Evolutionary conservation across 208 protist species (phyloP).

Genomic region (Leptomonas seymouri): DNA sequence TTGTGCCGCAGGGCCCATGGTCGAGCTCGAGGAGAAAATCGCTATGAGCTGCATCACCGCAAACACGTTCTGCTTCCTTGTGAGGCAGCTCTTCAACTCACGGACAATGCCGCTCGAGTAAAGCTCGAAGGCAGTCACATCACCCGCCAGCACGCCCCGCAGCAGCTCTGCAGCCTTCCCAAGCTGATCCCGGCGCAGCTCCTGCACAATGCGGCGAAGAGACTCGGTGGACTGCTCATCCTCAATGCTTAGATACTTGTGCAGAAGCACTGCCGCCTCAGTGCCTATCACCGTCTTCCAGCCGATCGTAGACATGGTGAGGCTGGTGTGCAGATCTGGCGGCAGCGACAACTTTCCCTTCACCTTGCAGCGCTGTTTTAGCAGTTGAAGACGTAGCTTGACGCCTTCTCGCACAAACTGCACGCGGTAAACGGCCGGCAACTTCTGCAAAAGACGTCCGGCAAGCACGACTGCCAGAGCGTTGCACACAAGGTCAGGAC

Average conservation of each 20-base stretch:
- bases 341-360: conserved; percentile 15
- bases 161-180: conserved; percentile 44
- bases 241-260: conserved; percentile 37
- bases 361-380: conserved; percentile 36
- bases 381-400: conserved; percentile 43
- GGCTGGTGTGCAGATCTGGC: conserved; percentile 17
- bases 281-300: conserved; percentile 50
- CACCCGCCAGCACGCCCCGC: conserved; percentile 39
- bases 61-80: conserved; percentile 25
- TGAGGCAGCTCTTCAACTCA: conserved; percentile 25
- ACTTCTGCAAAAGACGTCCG: conserved; percentile 67
- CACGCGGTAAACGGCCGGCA: conserved; percentile 53
- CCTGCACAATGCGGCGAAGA: conserved; percentile 41
- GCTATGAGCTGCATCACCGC: conserved; percentile 37
- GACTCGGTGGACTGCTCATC: conserved; percentile 41
- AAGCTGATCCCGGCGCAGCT: conserved; percentile 49
- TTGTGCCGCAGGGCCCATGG: neutral
- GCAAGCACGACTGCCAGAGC: conserved; percentile 63
- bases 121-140: conserved; percentile 75
- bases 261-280: conserved; percentile 46
- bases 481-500: conserved; percentile 48
- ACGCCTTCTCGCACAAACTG: conserved; percentile 90
- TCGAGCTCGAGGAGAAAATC: conserved; percentile 9
- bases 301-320: conserved; percentile 20
- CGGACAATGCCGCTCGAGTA: conserved; percentile 51